Evolutionary conservation across 2,329 filamentous ascomycete species (phyloP).

Genomic region (Trichoderma aggressivum): DNA sequence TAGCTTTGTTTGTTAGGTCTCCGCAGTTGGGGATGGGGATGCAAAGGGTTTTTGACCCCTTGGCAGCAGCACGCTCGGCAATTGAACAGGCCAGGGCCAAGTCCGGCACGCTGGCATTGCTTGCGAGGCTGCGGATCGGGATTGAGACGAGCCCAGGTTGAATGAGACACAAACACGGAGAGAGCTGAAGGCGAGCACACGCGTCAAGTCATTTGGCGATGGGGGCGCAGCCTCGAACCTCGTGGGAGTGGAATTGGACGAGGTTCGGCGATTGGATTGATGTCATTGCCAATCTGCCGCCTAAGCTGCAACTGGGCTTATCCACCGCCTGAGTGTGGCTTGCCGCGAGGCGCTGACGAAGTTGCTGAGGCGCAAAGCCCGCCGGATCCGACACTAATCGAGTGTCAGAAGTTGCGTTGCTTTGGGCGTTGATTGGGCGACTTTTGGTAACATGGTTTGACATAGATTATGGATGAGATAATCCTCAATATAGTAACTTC

Average conservation of each 20-base stretch:
- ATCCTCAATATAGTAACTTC: neutral
- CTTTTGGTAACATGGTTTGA: neutral
- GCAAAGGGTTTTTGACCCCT: neutral
- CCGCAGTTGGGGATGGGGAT: neutral
- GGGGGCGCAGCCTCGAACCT: constrained; percentile 24
- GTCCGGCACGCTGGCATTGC: constrained; percentile 6
- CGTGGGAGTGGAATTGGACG: neutral
- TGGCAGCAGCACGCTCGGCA: neutral
- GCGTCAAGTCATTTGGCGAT: constrained; percentile 17
- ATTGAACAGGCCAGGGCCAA: neutral
- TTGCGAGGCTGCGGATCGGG: neutral
- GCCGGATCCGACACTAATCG: neutral
- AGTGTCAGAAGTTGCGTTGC: neutral
- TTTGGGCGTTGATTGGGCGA: neutral
- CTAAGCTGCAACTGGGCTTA: neutral
- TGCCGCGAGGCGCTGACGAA: constrained; percentile 8
- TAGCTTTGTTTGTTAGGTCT: neutral
- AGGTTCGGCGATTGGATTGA: constrained; percentile 5
- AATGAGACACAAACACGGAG: neutral
- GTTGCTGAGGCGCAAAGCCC: constrained; percentile 11
- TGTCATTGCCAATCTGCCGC: constrained; percentile 8
- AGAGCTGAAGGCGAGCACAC: neutral
- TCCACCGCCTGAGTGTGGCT: constrained; percentile 4
- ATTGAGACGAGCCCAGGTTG: neutral
- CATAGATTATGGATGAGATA: neutral